Evolutionary conservation across 2,329 filamentous ascomycete species (phyloP).

Genomic region (Chlorencoelia australis): DNA sequence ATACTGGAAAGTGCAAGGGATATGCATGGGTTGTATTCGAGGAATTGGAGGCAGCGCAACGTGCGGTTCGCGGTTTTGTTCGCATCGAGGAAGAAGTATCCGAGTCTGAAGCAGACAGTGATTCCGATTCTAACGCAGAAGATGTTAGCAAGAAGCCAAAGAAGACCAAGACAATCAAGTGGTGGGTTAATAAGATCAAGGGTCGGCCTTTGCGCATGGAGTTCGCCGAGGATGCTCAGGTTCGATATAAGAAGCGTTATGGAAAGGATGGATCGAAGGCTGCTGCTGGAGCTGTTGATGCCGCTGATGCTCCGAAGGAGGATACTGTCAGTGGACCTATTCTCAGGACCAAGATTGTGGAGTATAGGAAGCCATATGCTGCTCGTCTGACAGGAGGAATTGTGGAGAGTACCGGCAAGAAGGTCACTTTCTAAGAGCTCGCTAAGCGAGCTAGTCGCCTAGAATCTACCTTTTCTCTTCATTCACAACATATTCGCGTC

Average conservation of each 20-base stretch:
- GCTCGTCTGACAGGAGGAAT: conserved; percentile 68
- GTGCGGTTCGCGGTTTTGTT: conserved; percentile 73
- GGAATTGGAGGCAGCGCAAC: conserved; percentile 62
- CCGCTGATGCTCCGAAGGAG: conserved; percentile 16
- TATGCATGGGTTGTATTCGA: conserved; percentile 93
- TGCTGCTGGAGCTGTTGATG: conserved; percentile 17
- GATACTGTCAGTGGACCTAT: conserved; percentile 12
- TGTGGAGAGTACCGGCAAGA: conserved; percentile 69
- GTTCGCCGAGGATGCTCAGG: conserved; percentile 83
- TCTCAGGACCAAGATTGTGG: conserved; percentile 38
- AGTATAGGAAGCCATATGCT: conserved; percentile 35
- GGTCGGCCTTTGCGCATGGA: conserved; percentile 80
- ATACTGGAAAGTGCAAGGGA: conserved; percentile 95
- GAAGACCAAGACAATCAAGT: conserved; percentile 56
- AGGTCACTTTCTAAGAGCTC: conserved; percentile 80
- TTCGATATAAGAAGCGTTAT: conserved; percentile 88
- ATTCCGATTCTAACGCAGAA: conserved; percentile 31
- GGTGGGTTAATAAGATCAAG: conserved; percentile 78
- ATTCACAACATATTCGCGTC: too few species aligned
- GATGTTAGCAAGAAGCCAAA: conserved; percentile 44
- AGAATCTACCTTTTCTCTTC: too few species aligned
- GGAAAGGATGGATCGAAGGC: conserved; percentile 55
- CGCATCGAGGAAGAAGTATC: conserved; percentile 49
- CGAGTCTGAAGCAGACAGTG: conserved; percentile 27
- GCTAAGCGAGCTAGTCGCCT: too few species aligned